Conservation (phyloP, 2,329 filamentous ascomycete genomes). For the Bipolaris victoriae region DNA sequence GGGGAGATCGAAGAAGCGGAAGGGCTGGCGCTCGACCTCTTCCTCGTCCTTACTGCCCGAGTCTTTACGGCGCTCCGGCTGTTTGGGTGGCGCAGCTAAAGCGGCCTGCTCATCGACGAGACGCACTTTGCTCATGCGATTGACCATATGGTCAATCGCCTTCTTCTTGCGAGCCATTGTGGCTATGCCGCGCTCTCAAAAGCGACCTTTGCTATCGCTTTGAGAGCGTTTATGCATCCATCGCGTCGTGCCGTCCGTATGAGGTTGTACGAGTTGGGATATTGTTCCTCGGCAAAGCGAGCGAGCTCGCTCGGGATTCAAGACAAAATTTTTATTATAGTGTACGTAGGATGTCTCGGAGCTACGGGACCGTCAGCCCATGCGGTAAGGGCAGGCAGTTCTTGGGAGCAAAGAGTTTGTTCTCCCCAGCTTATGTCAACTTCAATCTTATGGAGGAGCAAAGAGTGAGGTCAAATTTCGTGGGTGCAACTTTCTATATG, state of each 20-base stretch:
- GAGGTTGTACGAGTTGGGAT: constrained; percentile 9
- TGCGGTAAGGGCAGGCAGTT: constrained; percentile 39
- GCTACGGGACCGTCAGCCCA: constrained; percentile 48
- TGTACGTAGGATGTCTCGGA: constrained; percentile 37
- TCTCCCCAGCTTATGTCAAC: constrained; percentile 64
- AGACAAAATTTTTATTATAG: constrained; percentile 9
- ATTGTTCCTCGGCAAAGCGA: constrained; percentile 9
- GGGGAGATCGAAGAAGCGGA: constrained; percentile 61
- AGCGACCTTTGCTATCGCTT: constrained; percentile 40
- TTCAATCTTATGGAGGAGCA: constrained; percentile 57
- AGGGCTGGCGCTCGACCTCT: constrained; percentile 35
- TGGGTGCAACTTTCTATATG: constrained; percentile 49
- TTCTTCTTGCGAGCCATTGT: constrained; percentile 33
- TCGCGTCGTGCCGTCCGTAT: constrained; percentile 35
- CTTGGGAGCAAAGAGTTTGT: constrained; percentile 49
- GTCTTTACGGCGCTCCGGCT: not conserved
- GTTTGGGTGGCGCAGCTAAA: not conserved
- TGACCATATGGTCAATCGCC: constrained; percentile 35
- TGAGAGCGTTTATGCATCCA: constrained; percentile 52
- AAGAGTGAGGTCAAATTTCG: constrained; percentile 65
- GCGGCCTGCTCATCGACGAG: constrained; percentile 19
- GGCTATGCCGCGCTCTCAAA: constrained; percentile 23
- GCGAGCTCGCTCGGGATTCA: constrained; percentile 5
- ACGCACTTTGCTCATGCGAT: constrained; percentile 33
- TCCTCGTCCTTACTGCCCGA: constrained; percentile 8